phyloP scores from a whole-genome alignment of 345 rosid species.

The Salix suchowensis region DNA sequence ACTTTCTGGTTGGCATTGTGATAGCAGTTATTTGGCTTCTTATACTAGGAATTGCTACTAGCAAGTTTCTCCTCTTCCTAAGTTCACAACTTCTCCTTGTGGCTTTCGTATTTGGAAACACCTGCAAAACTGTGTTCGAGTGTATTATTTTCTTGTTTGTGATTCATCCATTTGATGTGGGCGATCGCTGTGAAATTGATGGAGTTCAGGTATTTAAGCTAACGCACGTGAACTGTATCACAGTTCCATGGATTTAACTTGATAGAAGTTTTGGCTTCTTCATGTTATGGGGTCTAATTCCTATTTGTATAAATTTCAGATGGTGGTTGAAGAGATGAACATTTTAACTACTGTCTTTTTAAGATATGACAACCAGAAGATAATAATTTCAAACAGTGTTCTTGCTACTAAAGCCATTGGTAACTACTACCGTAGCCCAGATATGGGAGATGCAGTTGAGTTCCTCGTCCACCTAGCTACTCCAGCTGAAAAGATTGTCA shows the following conservation, averaged over 20 bases:
- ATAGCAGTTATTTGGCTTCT: constrained; percentile 27
- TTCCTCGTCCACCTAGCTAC: constrained; percentile 57
- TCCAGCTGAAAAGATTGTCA: constrained; percentile 48
- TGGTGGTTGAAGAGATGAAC: constrained; percentile 88
- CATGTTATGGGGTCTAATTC: neutral
- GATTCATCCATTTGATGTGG: constrained; percentile 29
- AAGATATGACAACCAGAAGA: constrained; percentile 67
- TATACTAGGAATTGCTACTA: constrained; percentile 31
- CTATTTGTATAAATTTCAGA: constrained; percentile 30
- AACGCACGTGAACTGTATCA: neutral
- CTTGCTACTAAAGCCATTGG: constrained; percentile 39
- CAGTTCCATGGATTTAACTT: neutral
- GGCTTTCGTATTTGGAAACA: constrained; percentile 28
- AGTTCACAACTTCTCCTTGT: constrained; percentile 28
- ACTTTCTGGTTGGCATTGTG: constrained; percentile 20
- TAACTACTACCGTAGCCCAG: constrained; percentile 64
- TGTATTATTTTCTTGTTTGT: constrained; percentile 28
- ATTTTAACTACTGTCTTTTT: constrained; percentile 63
- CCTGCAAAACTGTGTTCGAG: constrained; percentile 28
- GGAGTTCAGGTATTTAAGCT: constrained; percentile 22
- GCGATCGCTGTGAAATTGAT: constrained; percentile 30
- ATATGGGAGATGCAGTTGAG: constrained; percentile 70
- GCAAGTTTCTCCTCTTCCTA: constrained; percentile 21
- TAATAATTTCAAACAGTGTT: constrained; percentile 57
- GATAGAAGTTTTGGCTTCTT: neutral